Conservation (phyloP, 2,329 filamentous ascomycete species). For the Fusarium sp. region DNA sequence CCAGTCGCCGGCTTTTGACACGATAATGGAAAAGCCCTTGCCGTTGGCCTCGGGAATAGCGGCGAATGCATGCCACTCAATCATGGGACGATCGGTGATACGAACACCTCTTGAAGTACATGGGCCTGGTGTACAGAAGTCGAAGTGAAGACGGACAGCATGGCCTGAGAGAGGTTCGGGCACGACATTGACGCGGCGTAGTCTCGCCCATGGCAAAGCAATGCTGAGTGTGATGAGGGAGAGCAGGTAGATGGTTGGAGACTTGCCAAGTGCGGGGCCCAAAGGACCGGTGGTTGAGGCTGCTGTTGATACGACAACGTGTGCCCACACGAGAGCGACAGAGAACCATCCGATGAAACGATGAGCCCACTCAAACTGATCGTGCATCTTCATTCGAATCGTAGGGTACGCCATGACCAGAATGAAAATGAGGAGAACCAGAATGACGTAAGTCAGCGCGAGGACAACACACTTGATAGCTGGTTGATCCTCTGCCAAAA, state of each 20-base stretch:
- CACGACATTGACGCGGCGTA: conserved; percentile 72
- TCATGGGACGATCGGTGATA: conserved; percentile 70
- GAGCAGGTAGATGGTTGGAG: conserved; percentile 24
- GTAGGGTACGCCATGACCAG: conserved; percentile 44
- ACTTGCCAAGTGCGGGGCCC: conserved; percentile 18
- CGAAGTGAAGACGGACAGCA: conserved; percentile 76
- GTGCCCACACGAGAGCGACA: conserved; percentile 70
- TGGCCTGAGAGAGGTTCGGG: conserved; percentile 75
- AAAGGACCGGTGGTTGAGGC: conserved; percentile 7
- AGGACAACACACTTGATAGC: conserved; percentile 33
- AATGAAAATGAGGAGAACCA: conserved; percentile 41
- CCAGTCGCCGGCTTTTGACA: conserved; percentile 79
- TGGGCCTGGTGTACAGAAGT: conserved; percentile 63
- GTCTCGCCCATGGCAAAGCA: conserved; percentile 66
- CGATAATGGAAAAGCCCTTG: conserved; percentile 71
- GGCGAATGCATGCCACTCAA: conserved; percentile 78
- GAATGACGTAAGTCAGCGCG: conserved; percentile 48
- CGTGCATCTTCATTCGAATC: conserved; percentile 60
- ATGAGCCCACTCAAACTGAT: conserved; percentile 75
- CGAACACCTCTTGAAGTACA: conserved; percentile 54
- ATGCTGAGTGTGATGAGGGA: conserved; percentile 30
- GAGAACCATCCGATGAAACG: conserved; percentile 76
- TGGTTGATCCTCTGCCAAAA: background rate
- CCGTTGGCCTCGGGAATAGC: conserved; percentile 69
- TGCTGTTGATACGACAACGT: conserved; percentile 69